Conservation (phyloP, 768 basidiomycete species). For the Melanogaster broomeanus region DNA sequence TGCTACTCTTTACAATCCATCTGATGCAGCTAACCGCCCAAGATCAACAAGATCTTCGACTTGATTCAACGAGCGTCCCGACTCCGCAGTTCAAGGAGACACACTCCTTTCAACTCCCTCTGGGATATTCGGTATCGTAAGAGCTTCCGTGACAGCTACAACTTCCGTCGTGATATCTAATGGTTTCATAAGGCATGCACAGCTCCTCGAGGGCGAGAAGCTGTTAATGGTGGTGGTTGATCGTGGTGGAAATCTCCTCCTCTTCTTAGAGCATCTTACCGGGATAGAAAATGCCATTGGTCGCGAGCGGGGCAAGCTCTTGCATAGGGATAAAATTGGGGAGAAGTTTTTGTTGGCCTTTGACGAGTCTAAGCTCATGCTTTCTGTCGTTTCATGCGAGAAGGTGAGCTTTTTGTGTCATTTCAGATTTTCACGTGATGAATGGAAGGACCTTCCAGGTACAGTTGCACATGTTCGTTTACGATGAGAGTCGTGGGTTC, state of each 20-base stretch:
- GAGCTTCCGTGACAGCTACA: neutral
- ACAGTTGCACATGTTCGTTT: conserved; percentile 46
- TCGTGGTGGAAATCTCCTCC: conserved; percentile 26
- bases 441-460: conserved; percentile 26
- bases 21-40: conserved; percentile 29
- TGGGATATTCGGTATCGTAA: conserved; percentile 26
- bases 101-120: conserved; percentile 23
- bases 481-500: conserved; percentile 49
- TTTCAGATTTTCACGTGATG: neutral
- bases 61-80: conserved; percentile 20
- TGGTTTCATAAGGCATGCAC: conserved; percentile 30
- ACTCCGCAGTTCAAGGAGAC: conserved; percentile 27
- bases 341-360: conserved; percentile 47
- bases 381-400: conserved; percentile 44
- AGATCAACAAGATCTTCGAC: conserved; percentile 30
- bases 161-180: neutral
- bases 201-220: conserved; percentile 42
- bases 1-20: conserved; percentile 25
- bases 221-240: conserved; percentile 44
- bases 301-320: conserved; percentile 29
- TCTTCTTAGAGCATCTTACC: conserved; percentile 40
- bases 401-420: conserved; percentile 35
- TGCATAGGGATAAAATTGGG: conserved; percentile 50
- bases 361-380: conserved; percentile 52
- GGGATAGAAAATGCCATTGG: conserved; percentile 37